Percentiles rank a stretch among this genome's conserved stretches.
Conservation (phyloP, 2,329 filamentous ascomycete species). For the Ampelomyces quisqualis region DNA sequence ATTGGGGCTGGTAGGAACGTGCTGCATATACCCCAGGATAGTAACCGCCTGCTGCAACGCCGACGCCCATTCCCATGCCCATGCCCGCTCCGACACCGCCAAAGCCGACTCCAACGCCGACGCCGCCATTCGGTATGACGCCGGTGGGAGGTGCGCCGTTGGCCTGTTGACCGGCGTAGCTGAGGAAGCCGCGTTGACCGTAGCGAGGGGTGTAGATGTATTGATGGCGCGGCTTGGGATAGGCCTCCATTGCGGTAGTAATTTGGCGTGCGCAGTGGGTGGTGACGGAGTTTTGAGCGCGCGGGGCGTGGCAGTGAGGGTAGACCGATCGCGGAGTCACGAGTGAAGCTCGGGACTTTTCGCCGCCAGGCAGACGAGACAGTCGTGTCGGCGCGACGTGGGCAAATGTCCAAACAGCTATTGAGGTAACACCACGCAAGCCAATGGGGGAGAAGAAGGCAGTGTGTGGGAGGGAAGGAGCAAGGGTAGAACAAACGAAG, state of each 20-base stretch:
- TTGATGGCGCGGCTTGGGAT: conserved; percentile 35
- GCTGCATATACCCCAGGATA: conserved; percentile 31
- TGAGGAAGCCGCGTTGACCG: conserved; percentile 31
- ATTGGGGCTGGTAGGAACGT: conserved; percentile 17
- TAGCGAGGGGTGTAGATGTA: conserved; percentile 36
- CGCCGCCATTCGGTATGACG: conserved; percentile 14
- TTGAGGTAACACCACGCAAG: conserved; percentile 1
- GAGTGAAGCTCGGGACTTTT: conserved; percentile 14
- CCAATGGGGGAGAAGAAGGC: conserved; percentile 14
- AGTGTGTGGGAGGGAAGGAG: conserved; percentile 15
- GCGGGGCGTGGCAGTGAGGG: conserved; percentile 1
- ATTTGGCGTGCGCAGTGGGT: conserved; percentile 1
- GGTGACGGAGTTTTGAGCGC: background rate
- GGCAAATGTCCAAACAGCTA: conserved; percentile 1
- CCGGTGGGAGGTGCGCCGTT: conserved; percentile 31
- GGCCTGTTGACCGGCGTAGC: conserved; percentile 28
- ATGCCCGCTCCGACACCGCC: conserved; percentile 12
- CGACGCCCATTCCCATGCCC: conserved; percentile 9
- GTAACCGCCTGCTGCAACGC: conserved; percentile 17
- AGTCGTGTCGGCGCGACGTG: background rate
- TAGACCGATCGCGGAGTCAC: conserved; percentile 6
- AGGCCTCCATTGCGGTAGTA: conserved; percentile 19
- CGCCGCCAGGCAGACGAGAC: conserved; percentile 7
- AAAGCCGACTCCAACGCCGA: conserved; percentile 8
- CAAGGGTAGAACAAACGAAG: conserved; percentile 10